A percentile compares a stretch with the other conserved stretches of the same genome.
Conservation (phyloP, 1,284 basidiomycete genomes). For the Farysia itapuensis region DNA sequence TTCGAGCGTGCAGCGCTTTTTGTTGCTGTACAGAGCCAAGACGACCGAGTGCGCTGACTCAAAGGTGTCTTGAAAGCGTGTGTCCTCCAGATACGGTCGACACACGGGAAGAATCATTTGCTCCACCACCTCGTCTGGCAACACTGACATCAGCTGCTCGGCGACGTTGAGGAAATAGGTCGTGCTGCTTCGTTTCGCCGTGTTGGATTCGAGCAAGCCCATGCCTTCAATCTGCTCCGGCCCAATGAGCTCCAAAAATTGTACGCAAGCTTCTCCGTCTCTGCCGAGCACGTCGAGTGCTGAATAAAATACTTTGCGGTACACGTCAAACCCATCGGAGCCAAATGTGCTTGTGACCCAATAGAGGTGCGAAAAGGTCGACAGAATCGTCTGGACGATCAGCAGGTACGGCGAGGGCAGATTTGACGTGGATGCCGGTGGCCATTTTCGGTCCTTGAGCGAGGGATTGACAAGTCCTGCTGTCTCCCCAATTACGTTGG, state of each 20-base stretch:
- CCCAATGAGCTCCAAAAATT: slow-evolving; percentile 24
- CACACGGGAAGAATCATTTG: slow-evolving; percentile 41
- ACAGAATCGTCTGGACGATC: slow-evolving; percentile 37
- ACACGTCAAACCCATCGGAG: slow-evolving; percentile 50
- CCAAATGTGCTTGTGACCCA: slow-evolving; percentile 55
- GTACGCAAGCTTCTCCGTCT: slow-evolving; percentile 46
- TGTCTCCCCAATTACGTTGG: slow-evolving; percentile 1
- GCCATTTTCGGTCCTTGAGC: slow-evolving; percentile 21
- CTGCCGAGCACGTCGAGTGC: slow-evolving; percentile 52
- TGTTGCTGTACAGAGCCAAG: slow-evolving; percentile 40
- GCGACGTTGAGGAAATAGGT: slow-evolving; percentile 53
- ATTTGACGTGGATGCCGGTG: slow-evolving; percentile 36
- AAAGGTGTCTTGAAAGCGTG: slow-evolving; percentile 48
- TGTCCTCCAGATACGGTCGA: slow-evolving; percentile 45
- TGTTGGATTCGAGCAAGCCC: slow-evolving; percentile 8
- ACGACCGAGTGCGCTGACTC: slow-evolving; percentile 57
- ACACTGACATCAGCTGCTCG: slow-evolving; percentile 47
- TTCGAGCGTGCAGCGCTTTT: slow-evolving; percentile 37
- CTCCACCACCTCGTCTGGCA: slow-evolving; percentile 51
- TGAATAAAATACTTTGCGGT: slow-evolving; percentile 55
- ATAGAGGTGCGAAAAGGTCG: slow-evolving; percentile 46
- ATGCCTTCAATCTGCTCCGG: slow-evolving; percentile 6
- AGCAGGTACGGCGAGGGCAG: slow-evolving; percentile 42
- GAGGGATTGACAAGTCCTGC: slow-evolving; percentile 3
- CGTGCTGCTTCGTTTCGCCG: slow-evolving; percentile 16